These are phyloP conservation scores for Carpinus fangiana DNA, from an alignment of 306 rosid genomes.

Conservation along the genomic window DNA sequence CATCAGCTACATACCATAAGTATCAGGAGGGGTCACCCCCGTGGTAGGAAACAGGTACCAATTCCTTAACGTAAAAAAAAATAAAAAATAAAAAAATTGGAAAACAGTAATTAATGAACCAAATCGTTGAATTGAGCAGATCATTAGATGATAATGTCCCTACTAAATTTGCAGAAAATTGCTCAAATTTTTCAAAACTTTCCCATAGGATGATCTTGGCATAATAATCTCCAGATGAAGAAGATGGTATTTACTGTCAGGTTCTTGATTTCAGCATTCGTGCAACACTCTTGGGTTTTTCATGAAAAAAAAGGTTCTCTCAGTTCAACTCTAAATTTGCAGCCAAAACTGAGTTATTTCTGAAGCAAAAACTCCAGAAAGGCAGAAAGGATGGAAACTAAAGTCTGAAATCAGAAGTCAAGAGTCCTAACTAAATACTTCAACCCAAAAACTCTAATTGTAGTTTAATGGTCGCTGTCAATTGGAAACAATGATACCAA, in stretches of 20 bases:
- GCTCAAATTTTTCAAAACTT: not conserved
- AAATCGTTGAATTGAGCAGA: not conserved
- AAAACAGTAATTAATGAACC: not conserved
- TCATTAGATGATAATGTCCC: not conserved
- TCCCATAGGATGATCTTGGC: not conserved
- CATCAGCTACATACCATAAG: not conserved
- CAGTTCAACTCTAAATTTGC: not conserved
- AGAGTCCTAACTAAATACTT: not conserved
- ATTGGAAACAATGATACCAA: not conserved
- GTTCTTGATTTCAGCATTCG: constrained; percentile 2
- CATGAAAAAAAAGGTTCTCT: not conserved
- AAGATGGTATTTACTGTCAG: not conserved
- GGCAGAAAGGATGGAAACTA: not conserved
- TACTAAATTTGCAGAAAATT: not conserved
- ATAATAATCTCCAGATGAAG: not conserved
- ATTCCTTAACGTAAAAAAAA: too few relatives aligned
- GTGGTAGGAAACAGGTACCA: too few relatives aligned
- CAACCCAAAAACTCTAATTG: constrained; percentile 3
- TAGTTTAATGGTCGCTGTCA: not conserved
- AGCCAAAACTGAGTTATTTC: not conserved
- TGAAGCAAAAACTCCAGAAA: not conserved
- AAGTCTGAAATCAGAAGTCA: not conserved
- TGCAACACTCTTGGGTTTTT: not conserved
- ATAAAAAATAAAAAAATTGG: not conserved
- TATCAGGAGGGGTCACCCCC: too few relatives aligned